These are phyloP conservation scores for Tylopilus rubrobrunneus DNA, from an alignment of 768 basidiomycete species.

Conservation along the genomic window DNA sequence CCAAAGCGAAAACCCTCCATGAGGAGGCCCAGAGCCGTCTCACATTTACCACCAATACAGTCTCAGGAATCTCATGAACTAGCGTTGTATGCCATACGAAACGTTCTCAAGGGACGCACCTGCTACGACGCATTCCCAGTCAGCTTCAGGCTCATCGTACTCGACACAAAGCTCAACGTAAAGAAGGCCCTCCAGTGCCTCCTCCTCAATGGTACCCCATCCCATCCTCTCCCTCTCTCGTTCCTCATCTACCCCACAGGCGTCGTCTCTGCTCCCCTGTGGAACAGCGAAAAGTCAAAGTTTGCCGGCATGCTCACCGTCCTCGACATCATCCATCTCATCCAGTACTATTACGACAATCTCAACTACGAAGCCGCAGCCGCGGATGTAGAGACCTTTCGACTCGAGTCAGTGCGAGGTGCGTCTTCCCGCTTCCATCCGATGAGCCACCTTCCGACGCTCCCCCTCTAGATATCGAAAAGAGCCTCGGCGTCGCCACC, in stretches of 20 bases:
- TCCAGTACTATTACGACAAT: conserved; percentile 95
- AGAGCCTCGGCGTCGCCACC: conserved; percentile 83
- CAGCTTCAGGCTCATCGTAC: conserved; percentile 92
- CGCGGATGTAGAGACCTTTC: conserved; percentile 88
- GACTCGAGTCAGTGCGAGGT: conserved; percentile 88
- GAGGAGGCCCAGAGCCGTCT: conserved; percentile 50
- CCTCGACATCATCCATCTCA: conserved; percentile 98
- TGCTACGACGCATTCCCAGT: conserved; percentile 98
- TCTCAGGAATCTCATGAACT: conserved; percentile 63
- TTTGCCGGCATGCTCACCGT: conserved; percentile 99
- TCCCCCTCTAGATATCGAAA: conserved; percentile 76
- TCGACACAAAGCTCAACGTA: conserved; percentile 93
- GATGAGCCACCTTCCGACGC: background rate
- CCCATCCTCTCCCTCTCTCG: background rate
- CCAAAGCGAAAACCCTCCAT: conserved; percentile 55
- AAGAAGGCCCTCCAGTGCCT: conserved; percentile 92
- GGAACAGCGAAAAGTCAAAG: conserved; percentile 90
- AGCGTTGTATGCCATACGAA: conserved; percentile 67
- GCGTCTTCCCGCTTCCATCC: conserved; percentile 23
- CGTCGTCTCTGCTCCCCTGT: conserved; percentile 95
- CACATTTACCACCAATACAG: conserved; percentile 43
- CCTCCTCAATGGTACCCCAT: conserved; percentile 62
- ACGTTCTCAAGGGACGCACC: conserved; percentile 78
- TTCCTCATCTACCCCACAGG: conserved; percentile 44
- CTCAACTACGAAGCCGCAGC: conserved; percentile 78